Percentiles rank a stretch among this genome's conserved stretches.
phyloP scores from a whole-genome alignment of 2,329 filamentous ascomycete genomes.

The Dichotomopilus funicola region DNA sequence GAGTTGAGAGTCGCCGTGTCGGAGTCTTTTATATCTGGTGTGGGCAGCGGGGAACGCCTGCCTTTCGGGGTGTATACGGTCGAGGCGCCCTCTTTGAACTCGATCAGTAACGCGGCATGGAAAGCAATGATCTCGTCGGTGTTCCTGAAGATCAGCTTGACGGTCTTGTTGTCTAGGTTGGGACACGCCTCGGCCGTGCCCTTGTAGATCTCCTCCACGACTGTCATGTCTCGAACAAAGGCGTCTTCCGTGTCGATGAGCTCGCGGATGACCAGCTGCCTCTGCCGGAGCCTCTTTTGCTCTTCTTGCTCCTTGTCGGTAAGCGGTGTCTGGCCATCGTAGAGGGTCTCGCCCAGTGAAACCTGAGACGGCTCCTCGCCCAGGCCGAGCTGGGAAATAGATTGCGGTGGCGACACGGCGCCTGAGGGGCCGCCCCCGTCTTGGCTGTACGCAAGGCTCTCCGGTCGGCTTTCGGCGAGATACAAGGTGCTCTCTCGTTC shows the following conservation, averaged over 20 bases:
- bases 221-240: constrained; percentile 93
- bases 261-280: constrained; percentile 82
- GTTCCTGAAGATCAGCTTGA: constrained; percentile 88
- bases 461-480: constrained; percentile 37
- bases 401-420: constrained; percentile 40
- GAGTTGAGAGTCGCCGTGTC: constrained; percentile 31
- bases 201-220: constrained; percentile 96
- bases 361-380: constrained; percentile 31
- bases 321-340: constrained; percentile 14
- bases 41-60: constrained; percentile 37
- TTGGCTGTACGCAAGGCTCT: constrained; percentile 36
- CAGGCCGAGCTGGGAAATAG: constrained; percentile 41
- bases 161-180: constrained; percentile 72
- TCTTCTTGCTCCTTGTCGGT: constrained; percentile 44
- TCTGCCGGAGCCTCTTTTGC: constrained; percentile 67
- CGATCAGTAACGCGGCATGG: constrained; percentile 69
- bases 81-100: constrained; percentile 74
- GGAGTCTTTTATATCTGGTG: constrained; percentile 31
- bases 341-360: constrained; percentile 15
- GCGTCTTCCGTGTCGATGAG: constrained; percentile 86
- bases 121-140: constrained; percentile 86
- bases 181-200: constrained; percentile 79
- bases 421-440: constrained; percentile 40
- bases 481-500: constrained; percentile 34
- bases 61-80: constrained; percentile 66